Conservation (phyloP, 768 basidiomycete species). For the Sporobolomyces phaffii region DNA sequence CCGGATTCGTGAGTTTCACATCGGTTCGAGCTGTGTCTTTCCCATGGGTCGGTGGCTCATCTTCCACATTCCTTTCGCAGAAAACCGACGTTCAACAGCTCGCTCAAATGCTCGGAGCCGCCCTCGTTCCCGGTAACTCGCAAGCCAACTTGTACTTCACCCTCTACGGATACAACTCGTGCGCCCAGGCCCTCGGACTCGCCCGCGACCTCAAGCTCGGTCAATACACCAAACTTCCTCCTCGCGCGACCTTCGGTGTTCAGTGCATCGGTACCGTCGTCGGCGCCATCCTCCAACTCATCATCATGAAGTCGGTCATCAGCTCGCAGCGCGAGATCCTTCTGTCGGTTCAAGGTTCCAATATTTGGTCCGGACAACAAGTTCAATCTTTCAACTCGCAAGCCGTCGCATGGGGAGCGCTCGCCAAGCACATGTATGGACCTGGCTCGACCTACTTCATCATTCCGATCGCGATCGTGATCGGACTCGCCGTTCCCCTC, state of each 20-base stretch:
- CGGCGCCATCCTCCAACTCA: slow-evolving; percentile 48
- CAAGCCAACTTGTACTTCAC: slow-evolving; percentile 55
- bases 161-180: slow-evolving; percentile 54
- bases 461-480: slow-evolving; percentile 51
- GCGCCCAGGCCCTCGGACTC: slow-evolving; percentile 50
- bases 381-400: slow-evolving; percentile 54
- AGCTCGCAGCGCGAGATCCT: slow-evolving; percentile 54
- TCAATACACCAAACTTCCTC: slow-evolving; percentile 57
- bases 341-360: slow-evolving; percentile 57
- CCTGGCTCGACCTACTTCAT: slow-evolving; percentile 48
- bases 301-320: slow-evolving; percentile 62
- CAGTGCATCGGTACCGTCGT: slow-evolving; percentile 58
- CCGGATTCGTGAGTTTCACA: slow-evolving; percentile 6
- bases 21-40: slow-evolving; percentile 23
- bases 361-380: slow-evolving; percentile 57
- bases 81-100: slow-evolving; percentile 48
- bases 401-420: slow-evolving; percentile 57
- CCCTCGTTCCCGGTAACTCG: slow-evolving; percentile 56
- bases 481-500: slow-evolving; percentile 51
- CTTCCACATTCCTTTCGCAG: slow-evolving; percentile 56
- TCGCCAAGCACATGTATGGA: slow-evolving; percentile 46
- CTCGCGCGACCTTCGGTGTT: slow-evolving; percentile 59
- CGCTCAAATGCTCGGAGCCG: slow-evolving; percentile 55
- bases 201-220: slow-evolving; percentile 59
- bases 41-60: background rate